A percentile compares a stretch with the other conserved stretches of the same genome.
Conservation (phyloP, 164 flowering plant species). For the Magnolia sinica region DNA sequence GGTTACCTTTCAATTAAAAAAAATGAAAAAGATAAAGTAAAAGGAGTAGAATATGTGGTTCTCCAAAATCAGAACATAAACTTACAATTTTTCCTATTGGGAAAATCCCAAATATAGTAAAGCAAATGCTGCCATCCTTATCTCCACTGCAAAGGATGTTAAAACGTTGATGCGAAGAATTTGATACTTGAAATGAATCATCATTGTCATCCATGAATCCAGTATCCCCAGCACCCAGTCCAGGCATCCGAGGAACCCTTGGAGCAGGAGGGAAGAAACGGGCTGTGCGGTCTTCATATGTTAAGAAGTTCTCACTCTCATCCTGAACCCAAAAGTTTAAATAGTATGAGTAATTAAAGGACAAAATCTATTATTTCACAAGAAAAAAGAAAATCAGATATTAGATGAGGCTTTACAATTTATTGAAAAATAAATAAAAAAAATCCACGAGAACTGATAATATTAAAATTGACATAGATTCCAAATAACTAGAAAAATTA, state of each 20-base stretch:
- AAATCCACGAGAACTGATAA: background rate
- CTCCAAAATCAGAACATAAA: constrained; percentile 3
- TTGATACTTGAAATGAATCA: constrained; percentile 66
- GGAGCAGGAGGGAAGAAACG: constrained; percentile 97
- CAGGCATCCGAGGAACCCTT: constrained; percentile 77
- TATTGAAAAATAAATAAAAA: too few species aligned
- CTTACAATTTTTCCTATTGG: constrained; percentile 90
- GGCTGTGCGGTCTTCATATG: constrained; percentile 80
- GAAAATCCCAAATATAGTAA: constrained; percentile 91
- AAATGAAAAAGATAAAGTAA: background rate
- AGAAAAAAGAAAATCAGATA: background rate
- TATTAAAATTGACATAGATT: background rate
- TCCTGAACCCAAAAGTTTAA: constrained; percentile 36
- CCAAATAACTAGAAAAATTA: background rate
- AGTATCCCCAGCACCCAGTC: constrained; percentile 72
- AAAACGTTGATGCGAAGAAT: constrained; percentile 70
- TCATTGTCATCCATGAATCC: constrained; percentile 76
- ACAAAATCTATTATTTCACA: background rate
- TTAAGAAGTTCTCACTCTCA: constrained; percentile 28
- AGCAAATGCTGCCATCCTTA: constrained; percentile 80
- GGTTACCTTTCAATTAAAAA: background rate
- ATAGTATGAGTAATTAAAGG: background rate
- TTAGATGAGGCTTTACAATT: background rate
- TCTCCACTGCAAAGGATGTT: constrained; percentile 90
- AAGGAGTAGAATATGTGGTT: background rate